Percentiles rank a stretch among this genome's conserved stretches.
These are phyloP conservation scores for Mortierella sp. DNA, from an alignment of 371 early-diverging fungal species.

Conservation along the genomic window DNA sequence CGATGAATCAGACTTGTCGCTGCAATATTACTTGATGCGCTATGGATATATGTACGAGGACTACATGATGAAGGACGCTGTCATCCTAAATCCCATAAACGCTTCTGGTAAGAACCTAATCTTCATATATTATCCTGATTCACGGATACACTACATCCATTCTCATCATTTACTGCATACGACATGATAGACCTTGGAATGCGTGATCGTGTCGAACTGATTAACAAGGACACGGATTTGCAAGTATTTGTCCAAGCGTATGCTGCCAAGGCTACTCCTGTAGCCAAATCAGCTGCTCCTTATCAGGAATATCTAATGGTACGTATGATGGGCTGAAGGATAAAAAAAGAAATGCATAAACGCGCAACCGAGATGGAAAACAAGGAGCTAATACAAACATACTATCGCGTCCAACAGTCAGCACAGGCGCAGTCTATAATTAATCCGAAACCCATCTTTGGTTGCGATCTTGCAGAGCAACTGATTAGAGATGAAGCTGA, in stretches of 20 bases:
- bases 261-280: conserved; percentile 40
- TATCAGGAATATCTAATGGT: conserved; percentile 74
- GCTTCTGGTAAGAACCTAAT: conserved; percentile 39
- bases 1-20: conserved; percentile 78
- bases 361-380: not conserved
- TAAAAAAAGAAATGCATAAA: not conserved
- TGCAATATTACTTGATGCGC: conserved; percentile 77
- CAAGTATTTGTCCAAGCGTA: conserved; percentile 56
- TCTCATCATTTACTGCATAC: conserved; percentile 14
- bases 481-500: conserved; percentile 75
- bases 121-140: not conserved
- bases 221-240: conserved; percentile 68
- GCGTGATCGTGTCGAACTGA: conserved; percentile 67
- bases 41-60: conserved; percentile 73
- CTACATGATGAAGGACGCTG: conserved; percentile 65
- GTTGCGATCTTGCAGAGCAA: conserved; percentile 68
- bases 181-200: conserved; percentile 57
- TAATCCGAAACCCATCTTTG: conserved; percentile 78
- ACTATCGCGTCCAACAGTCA: conserved; percentile 58
- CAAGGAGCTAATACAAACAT: not conserved
- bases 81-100: conserved; percentile 61
- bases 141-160: conserved; percentile 3
- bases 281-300: conserved; percentile 60
- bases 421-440: conserved; percentile 67
- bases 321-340: conserved; percentile 3